Evolutionary conservation across 2,329 filamentous ascomycete genomes (phyloP).

Genomic region (Ascochyta pisi): DNA sequence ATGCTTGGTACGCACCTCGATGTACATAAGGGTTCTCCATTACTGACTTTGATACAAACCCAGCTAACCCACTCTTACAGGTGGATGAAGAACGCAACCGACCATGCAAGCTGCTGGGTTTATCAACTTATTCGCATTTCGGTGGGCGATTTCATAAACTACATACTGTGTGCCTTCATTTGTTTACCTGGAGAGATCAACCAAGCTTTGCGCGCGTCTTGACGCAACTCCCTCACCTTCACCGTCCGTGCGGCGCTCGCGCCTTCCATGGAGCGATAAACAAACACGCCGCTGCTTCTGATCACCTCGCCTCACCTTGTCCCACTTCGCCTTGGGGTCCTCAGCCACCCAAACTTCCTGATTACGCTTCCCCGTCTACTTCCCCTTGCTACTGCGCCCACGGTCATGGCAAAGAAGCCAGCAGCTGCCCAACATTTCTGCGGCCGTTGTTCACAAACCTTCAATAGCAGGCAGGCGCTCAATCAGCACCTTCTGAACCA

Average conservation of each 20-base stretch:
- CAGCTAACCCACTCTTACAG: no score
- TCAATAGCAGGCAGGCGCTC: constrained; percentile 22
- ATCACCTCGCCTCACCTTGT: neutral
- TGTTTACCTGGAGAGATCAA: neutral
- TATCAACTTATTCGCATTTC: no score
- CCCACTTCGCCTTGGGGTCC: neutral
- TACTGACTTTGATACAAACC: no score
- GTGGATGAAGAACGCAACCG: no score
- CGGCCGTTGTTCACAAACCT: constrained; percentile 26
- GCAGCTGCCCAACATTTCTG: constrained; percentile 16
- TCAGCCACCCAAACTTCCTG: neutral
- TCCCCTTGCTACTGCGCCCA: neutral
- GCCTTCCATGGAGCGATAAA: neutral
- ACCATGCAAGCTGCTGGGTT: no score
- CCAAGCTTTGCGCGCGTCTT: neutral
- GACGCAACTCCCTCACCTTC: neutral
- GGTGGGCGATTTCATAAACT: no score
- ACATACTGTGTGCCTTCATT: neutral
- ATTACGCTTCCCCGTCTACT: neutral
- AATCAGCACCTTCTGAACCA: constrained; percentile 24
- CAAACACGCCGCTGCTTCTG: neutral
- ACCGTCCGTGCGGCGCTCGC: neutral
- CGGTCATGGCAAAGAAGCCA: constrained; percentile 6
- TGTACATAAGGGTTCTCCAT: no score
- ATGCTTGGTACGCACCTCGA: no score